phyloP scores from a whole-genome alignment of 208 protist species.

The Wallacemonas rigidus region DNA sequence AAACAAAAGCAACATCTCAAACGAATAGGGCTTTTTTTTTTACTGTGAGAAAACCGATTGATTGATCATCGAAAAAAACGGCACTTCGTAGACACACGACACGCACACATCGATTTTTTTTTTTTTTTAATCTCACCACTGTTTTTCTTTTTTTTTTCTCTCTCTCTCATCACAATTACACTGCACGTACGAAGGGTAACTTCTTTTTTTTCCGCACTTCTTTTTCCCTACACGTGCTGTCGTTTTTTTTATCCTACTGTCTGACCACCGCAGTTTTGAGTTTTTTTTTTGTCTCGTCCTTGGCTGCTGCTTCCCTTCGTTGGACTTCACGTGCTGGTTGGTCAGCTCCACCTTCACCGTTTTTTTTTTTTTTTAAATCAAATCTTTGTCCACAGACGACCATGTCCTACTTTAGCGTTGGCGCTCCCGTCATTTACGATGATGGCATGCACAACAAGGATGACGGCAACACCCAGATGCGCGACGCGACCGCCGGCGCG shows the following conservation, averaged over 20 bases:
- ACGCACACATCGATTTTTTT: not conserved
- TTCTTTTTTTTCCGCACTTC: slow-evolving; percentile 6
- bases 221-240: not conserved
- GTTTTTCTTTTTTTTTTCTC: slow-evolving; percentile 9
- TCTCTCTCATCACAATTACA: not conserved
- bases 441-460: not conserved
- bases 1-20: too few species aligned
- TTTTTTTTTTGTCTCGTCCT: slow-evolving; percentile 7
- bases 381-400: not conserved
- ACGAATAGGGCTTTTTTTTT: too few species aligned
- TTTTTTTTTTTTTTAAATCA: not conserved
- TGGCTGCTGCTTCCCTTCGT: slow-evolving; percentile 2
- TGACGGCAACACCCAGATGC: not conserved
- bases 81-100: too few species aligned
- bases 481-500: not conserved
- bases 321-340: not conserved
- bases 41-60: too few species aligned
- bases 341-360: not conserved
- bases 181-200: not conserved
- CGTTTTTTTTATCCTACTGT: not conserved
- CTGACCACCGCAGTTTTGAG: not conserved
- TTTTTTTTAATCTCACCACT: slow-evolving; percentile 8
- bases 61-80: too few species aligned
- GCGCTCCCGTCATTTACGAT: not conserved
- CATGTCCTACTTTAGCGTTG: not conserved